phyloP scores from a whole-genome alignment of 805 yeast species.

The Barnettozyma sucrosica region DNA sequence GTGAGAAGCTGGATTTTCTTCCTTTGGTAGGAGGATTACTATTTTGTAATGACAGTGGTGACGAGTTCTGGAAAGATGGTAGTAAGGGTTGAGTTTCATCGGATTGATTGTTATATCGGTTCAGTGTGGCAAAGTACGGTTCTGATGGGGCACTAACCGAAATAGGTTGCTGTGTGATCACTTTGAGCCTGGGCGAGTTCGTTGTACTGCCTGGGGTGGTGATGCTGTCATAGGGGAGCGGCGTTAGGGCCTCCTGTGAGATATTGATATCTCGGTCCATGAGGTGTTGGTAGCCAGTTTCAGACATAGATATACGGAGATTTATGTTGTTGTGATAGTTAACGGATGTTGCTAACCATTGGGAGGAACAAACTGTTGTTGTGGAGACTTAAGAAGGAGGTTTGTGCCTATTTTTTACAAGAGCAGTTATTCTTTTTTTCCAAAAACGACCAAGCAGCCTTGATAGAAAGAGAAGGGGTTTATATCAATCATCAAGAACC shows the following conservation, averaged over 20 bases:
- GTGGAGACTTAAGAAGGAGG: background rate
- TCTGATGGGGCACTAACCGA: conserved; percentile 13
- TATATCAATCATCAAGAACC: no score
- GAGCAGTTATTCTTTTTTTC: no score
- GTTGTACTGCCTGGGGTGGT: background rate
- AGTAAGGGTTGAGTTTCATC: conserved; percentile 2
- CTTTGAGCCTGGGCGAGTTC: conserved; percentile 1
- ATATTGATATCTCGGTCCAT: background rate
- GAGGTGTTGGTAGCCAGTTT: background rate
- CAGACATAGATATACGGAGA: background rate
- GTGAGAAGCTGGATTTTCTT: conserved; percentile 16
- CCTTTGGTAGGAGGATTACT: background rate
- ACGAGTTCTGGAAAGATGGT: background rate
- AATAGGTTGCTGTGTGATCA: conserved; percentile 7
- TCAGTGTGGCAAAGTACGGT: background rate
- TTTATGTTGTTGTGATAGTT: background rate
- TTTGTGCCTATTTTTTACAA: no score
- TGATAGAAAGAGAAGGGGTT: no score
- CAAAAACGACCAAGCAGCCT: no score
- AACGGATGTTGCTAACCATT: background rate
- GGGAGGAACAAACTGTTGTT: background rate
- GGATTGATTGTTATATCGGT: background rate
- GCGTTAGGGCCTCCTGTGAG: background rate
- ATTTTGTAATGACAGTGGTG: conserved; percentile 2
- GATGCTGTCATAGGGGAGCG: background rate